Evolutionary conservation across 2,329 filamentous ascomycete genomes (phyloP).

Genomic region (Cercospora nicotianae): DNA sequence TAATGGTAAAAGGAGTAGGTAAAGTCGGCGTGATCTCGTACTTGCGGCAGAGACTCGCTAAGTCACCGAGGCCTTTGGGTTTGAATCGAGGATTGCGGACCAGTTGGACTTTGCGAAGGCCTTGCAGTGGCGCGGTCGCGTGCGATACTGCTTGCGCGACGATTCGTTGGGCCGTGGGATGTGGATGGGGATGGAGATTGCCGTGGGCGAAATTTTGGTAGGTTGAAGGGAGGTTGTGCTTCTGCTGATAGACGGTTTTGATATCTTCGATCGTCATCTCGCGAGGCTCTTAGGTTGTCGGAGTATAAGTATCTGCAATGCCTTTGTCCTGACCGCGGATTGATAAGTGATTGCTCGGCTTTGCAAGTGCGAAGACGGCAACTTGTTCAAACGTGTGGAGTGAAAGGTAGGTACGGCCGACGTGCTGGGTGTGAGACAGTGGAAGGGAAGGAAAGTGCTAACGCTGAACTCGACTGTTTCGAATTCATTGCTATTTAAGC

Average conservation of each 20-base stretch:
- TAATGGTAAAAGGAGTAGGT: conserved; percentile 24
- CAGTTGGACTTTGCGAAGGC: conserved; percentile 31
- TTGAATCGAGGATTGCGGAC: conserved; percentile 32
- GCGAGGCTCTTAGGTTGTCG: not conserved
- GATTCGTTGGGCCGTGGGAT: not conserved
- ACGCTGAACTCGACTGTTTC: not conserved
- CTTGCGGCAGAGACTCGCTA: conserved; percentile 31
- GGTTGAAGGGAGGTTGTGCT: conserved; percentile 26
- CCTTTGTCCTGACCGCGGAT: not conserved
- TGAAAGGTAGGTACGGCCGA: not conserved
- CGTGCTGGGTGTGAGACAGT: not conserved
- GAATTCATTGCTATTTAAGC: not conserved
- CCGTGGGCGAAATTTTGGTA: conserved; percentile 21
- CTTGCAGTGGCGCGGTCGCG: conserved; percentile 12
- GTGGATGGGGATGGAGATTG: not conserved
- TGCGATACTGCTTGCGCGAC: not conserved
- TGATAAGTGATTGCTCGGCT: not conserved
- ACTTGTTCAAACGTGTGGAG: not conserved
- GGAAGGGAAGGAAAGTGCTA: not conserved
- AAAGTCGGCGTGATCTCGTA: conserved; percentile 30
- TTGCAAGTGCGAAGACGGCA: not conserved
- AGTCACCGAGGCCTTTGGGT: conserved; percentile 25
- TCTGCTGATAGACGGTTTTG: conserved; percentile 26
- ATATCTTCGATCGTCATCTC: conserved; percentile 23
- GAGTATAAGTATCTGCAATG: not conserved